phyloP scores from a whole-genome alignment of 192 early-diverging fungal genomes.

The Oehlia diaphana region DNA sequence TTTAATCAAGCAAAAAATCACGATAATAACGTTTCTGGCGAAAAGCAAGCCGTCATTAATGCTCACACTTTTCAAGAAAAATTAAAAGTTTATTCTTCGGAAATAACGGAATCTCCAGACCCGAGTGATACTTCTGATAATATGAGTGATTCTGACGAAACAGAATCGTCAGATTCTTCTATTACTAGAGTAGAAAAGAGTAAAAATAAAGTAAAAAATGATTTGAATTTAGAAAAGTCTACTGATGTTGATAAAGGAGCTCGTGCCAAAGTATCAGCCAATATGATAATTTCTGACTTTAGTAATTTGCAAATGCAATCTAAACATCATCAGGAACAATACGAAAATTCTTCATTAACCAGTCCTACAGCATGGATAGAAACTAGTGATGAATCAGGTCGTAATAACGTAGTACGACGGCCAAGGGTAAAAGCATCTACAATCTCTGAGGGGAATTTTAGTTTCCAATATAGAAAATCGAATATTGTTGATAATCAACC shows the following conservation, averaged over 20 bases:
- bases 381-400: not conserved
- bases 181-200: too few relatives aligned
- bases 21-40: too few relatives aligned
- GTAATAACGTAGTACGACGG: not conserved
- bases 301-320: not conserved
- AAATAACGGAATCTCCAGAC: too few relatives aligned
- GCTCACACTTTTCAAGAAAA: too few relatives aligned
- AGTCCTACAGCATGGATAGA: not conserved
- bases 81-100: too few relatives aligned
- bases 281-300: conserved; percentile 15
- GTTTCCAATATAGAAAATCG: not conserved
- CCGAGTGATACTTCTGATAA: too few relatives aligned
- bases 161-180: too few relatives aligned
- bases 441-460: not conserved
- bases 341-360: not conserved
- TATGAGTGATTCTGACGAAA: too few relatives aligned
- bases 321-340: not conserved
- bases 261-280: conserved; percentile 1
- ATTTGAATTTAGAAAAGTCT: too few relatives aligned
- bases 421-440: not conserved
- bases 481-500: not conserved
- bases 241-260: not conserved
- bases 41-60: too few relatives aligned
- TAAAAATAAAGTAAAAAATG: too few relatives aligned
- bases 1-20: too few relatives aligned